A percentile compares a stretch with the other conserved stretches of the same genome.
Evolutionary conservation across 108 stramenopile genomes (phyloP).

Genomic region (Cyclotella kingstonii): DNA sequence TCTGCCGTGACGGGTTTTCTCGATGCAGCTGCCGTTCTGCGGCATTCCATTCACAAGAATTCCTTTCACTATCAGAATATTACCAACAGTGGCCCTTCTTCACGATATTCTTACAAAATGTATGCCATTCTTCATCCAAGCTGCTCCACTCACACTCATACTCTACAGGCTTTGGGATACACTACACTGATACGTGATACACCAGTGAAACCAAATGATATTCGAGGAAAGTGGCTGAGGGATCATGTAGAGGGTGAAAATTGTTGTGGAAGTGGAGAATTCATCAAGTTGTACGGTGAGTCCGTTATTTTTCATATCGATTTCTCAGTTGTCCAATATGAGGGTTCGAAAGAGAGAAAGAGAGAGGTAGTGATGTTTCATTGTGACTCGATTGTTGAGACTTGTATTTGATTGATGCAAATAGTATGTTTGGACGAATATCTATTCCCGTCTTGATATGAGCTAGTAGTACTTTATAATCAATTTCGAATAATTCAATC

Average conservation of each 20-base stretch:
- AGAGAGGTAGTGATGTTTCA: too few species aligned
- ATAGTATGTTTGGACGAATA: too few species aligned
- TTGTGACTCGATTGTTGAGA: too few species aligned
- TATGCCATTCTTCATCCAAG: constrained; percentile 58
- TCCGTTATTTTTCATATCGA: not conserved
- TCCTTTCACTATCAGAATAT: constrained; percentile 22
- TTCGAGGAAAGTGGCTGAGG: constrained; percentile 41
- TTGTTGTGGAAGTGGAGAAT: constrained; percentile 71
- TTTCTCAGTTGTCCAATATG: not conserved
- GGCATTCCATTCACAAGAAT: constrained; percentile 63
- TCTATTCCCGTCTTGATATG: not conserved
- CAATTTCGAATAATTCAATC: not conserved
- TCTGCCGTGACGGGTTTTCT: constrained; percentile 47
- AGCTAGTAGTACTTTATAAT: not conserved
- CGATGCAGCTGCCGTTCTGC: constrained; percentile 56
- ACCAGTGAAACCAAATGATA: constrained; percentile 28
- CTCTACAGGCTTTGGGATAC: constrained; percentile 22
- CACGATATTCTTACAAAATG: constrained; percentile 59
- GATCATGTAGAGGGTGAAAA: constrained; percentile 59
- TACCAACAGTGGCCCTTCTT: not conserved
- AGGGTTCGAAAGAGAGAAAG: too few species aligned
- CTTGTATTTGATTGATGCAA: too few species aligned
- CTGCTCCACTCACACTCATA: constrained; percentile 13
- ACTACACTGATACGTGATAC: constrained; percentile 23
- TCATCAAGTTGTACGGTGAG: constrained; percentile 58